Percentiles rank a stretch among this genome's conserved stretches.
Conservation (phyloP, 2,329 filamentous ascomycete genomes). For the Penicillium brasilianum region DNA sequence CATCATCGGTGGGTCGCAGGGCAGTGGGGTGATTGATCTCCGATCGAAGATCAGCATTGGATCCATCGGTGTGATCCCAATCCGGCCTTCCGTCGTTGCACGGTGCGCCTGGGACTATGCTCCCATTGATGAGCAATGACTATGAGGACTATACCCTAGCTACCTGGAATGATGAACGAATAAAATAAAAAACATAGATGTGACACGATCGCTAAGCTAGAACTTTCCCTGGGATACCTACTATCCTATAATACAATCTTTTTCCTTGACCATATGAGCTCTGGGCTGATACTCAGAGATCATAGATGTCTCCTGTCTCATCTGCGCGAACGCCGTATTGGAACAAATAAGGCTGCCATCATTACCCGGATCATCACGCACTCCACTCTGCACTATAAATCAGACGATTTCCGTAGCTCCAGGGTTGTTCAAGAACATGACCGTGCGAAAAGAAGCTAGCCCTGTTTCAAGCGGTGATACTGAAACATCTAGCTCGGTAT, state of each 20-base stretch:
- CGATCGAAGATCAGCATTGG: neutral
- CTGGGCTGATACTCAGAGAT: neutral
- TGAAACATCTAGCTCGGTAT: neutral
- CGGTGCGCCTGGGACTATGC: neutral
- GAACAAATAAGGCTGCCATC: neutral
- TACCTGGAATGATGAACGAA: neutral
- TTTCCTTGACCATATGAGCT: too few relatives aligned
- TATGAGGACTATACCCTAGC: neutral
- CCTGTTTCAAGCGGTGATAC: neutral
- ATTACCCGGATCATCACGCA: neutral
- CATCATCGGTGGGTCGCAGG: neutral
- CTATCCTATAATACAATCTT: too few relatives aligned
- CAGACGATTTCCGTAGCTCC: neutral
- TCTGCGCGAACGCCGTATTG: neutral
- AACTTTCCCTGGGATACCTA: neutral
- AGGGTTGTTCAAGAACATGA: neutral
- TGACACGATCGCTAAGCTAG: neutral
- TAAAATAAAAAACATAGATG: neutral
- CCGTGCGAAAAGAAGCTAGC: neutral
- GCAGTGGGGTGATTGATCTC: neutral
- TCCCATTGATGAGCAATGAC: conserved; percentile 1
- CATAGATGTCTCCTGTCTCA: neutral
- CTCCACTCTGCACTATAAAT: neutral
- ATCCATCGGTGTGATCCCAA: neutral
- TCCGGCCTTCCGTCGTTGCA: neutral